Base-by-base conservation (phyloP, 768 basidiomycete genomes). In the Hydnomerulius pinastri region DNA sequence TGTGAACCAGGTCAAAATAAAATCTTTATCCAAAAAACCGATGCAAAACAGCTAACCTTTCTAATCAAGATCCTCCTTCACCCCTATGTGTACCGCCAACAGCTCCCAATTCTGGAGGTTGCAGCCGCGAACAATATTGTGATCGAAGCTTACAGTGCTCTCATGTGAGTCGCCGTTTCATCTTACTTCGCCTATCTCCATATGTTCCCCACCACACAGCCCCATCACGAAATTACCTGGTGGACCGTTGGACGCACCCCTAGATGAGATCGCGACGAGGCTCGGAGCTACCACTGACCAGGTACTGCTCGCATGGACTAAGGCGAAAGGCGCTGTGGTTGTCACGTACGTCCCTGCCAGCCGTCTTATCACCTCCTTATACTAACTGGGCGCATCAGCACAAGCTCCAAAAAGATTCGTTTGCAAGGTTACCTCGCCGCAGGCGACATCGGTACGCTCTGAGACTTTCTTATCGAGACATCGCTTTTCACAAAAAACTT, bases 301-400 rank as follows among this genome's bases (percentile, higher is more conserved):
- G 62, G 77, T 88, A 8, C 71, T 90, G 4, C 72, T 89, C 7
- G 85, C 86, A 1, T 88, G 87, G 87, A 77, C 79, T 4, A 86
- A 82, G 60, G 73, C 79, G 6, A 89, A 90, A 62, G 84, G 81
- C 9, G 79, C 78, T 0, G 79, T 87, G 4, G 76, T 77, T 21
- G 76, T 87, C 55, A 88, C 84, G 81, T 87, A 64, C 20, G 70
- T 37, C 12, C 27, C 29, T 12, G 29, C 17, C 13, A 13, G n/a
- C 24, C 38, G 4, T 20, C 10, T 30, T 43, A 43, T 12, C 46
- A 27, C 15, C 15, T 12, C 25, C 10, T 18, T 44, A 20, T 18
- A 33, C 10, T 38, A 27, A 47, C 42, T 5, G 25, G 20, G 4
- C 38, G 6, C 20, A 41, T 18, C 54, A 86, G 85, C 9, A 79